Conservation (phyloP, 768 basidiomycete species). For the Agaricus subrufescens region DNA sequence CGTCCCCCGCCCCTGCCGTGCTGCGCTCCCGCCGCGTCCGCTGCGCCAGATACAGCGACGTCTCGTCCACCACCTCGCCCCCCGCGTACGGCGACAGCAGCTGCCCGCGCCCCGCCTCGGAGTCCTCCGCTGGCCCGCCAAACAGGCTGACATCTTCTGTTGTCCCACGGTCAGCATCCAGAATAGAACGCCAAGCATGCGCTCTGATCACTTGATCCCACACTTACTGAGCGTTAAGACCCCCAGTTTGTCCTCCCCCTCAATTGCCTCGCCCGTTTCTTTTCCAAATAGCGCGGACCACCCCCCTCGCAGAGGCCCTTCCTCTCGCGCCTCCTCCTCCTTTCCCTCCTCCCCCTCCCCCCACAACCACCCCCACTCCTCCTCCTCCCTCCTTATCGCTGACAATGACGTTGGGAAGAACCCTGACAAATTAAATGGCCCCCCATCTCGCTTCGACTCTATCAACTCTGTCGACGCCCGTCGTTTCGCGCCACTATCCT, state of each 20-base stretch:
- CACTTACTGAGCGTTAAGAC: constrained; percentile 40
- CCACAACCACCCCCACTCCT: constrained; percentile 38
- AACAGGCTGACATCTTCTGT: constrained; percentile 12
- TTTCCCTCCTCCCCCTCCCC: constrained; percentile 19
- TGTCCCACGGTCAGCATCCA: constrained; percentile 7
- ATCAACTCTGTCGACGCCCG: background rate
- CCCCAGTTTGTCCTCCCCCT: constrained; percentile 47
- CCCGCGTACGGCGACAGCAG: constrained; percentile 31
- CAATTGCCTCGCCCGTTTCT: constrained; percentile 28
- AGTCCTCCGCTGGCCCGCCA: background rate
- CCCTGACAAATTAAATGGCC: constrained; percentile 41
- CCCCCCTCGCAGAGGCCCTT: constrained; percentile 7
- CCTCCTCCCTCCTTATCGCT: constrained; percentile 18
- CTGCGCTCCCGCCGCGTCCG: constrained; percentile 16
- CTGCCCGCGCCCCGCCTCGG: constrained; percentile 10
- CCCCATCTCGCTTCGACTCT: constrained; percentile 8
- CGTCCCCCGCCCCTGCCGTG: background rate
- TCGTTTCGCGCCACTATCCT: constrained; percentile 11
- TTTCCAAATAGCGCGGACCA: constrained; percentile 17
- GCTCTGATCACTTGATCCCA: background rate
- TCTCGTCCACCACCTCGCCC: constrained; percentile 31
- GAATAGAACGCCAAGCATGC: constrained; percentile 7
- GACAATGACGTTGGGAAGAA: constrained; percentile 39
- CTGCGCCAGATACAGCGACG: constrained; percentile 29
- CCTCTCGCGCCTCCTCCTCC: constrained; percentile 11